These are phyloP conservation scores for Arachis hypogaea DNA, from an alignment of 306 rosid genomes.

Conservation along the genomic window DNA sequence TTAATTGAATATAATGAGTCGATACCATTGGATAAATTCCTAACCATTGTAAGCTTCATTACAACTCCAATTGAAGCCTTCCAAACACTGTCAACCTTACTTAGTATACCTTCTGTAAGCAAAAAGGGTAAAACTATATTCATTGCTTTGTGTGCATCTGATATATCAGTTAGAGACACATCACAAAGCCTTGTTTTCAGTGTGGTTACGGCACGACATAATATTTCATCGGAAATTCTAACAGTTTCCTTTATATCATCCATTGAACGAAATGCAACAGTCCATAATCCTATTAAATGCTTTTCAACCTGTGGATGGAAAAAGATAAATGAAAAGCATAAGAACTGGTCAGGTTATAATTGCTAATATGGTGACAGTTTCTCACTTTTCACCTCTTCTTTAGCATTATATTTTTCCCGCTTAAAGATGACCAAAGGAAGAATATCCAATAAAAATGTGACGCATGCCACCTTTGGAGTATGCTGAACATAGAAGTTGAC, in stretches of 20 bases:
- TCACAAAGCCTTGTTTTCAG: constrained; percentile 90
- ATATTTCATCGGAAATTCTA: constrained; percentile 83
- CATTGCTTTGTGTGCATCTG: constrained; percentile 87
- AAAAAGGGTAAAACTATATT: constrained; percentile 82
- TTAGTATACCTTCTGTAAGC: constrained; percentile 89
- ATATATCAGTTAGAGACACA: constrained; percentile 70
- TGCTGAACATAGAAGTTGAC: too few species aligned
- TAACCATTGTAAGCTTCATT: constrained; percentile 96
- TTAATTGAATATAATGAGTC: not conserved
- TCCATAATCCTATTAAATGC: constrained; percentile 82
- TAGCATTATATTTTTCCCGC: constrained; percentile 1
- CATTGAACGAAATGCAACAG: constrained; percentile 89
- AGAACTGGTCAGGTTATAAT: constrained; percentile 11
- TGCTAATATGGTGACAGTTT: constrained; percentile 20
- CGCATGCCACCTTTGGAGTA: too few species aligned
- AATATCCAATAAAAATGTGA: too few species aligned
- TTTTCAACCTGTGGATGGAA: constrained; percentile 61
- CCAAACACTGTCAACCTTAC: constrained; percentile 87
- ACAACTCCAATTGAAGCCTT: constrained; percentile 89
- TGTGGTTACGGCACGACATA: constrained; percentile 74
- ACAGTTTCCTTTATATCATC: constrained; percentile 98
- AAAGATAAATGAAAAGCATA: constrained; percentile 33
- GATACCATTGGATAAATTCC: constrained; percentile 34
- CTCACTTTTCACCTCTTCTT: constrained; percentile 7
- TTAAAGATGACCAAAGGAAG: not conserved